phyloP scores from a whole-genome alignment of 495 filamentous ascomycete species.

The Xylaria venustula region DNA sequence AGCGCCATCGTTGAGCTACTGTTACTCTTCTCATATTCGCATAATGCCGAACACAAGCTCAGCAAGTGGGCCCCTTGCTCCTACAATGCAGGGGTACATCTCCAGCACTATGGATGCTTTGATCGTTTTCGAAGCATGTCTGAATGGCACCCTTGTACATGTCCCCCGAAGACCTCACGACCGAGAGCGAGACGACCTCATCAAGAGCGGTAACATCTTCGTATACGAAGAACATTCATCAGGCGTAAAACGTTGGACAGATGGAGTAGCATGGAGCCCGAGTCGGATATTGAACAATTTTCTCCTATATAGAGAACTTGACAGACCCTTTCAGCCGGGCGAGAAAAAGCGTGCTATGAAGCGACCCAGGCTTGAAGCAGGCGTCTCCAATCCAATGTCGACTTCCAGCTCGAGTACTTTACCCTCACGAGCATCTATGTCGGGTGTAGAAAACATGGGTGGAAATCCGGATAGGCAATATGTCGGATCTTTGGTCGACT shows the following conservation, averaged over 20 bases:
- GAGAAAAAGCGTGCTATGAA: slow-evolving; percentile 89
- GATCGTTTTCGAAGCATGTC: slow-evolving; percentile 71
- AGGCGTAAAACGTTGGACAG: slow-evolving; percentile 92
- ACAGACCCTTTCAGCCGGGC: slow-evolving; percentile 77
- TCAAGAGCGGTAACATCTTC: slow-evolving; percentile 81
- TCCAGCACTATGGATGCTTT: slow-evolving; percentile 72
- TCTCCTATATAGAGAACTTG: slow-evolving; percentile 83
- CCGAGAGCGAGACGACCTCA: slow-evolving; percentile 68
- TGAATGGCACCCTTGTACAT: slow-evolving; percentile 66
- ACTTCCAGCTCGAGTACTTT: slow-evolving; percentile 17
- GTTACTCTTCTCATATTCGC: too few species aligned
- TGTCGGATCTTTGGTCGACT: slow-evolving; percentile 80
- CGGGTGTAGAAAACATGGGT: slow-evolving; percentile 34
- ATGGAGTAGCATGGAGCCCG: slow-evolving; percentile 85
- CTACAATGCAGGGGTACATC: slow-evolving; percentile 66
- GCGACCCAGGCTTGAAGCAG: slow-evolving; percentile 43
- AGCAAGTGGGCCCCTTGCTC: slow-evolving; percentile 26
- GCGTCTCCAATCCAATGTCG: slow-evolving; percentile 34
- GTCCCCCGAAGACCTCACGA: slow-evolving; percentile 83
- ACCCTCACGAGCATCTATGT: slow-evolving; percentile 23
- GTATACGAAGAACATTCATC: slow-evolving; percentile 88
- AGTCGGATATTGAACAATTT: slow-evolving; percentile 88
- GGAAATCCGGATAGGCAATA: slow-evolving; percentile 57
- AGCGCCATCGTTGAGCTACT: too few species aligned
- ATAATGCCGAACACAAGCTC: slow-evolving; percentile 10